These are phyloP conservation scores for Heteromeles arbutifolia DNA, from an alignment of 306 rosid genomes.

Conservation along the genomic window DNA sequence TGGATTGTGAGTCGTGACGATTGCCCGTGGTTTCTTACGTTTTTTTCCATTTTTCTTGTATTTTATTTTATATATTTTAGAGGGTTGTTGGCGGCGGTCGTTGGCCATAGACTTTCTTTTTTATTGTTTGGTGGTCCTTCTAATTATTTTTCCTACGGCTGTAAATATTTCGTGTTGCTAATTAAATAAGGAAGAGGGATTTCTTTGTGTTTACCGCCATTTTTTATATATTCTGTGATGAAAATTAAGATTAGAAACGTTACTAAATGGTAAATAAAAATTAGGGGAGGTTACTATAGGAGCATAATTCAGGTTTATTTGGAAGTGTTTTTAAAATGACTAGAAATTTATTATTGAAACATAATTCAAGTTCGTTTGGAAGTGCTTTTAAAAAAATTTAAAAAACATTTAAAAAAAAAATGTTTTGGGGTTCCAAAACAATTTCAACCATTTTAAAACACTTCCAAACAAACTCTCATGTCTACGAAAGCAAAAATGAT, in stretches of 20 bases:
- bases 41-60: background rate
- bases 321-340: too few species aligned
- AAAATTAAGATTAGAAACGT: background rate
- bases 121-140: background rate
- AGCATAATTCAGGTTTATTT: too few species aligned
- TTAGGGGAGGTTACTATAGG: background rate
- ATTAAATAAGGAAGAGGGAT: conserved; percentile 1
- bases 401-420: too few species aligned
- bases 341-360: too few species aligned
- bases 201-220: background rate
- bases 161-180: conserved; percentile 11
- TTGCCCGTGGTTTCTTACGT: background rate
- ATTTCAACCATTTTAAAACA: too few species aligned
- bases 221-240: background rate
- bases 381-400: too few species aligned
- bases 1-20: conserved; percentile 1
- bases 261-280: too few species aligned
- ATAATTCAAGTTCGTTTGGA: too few species aligned
- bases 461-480: too few species aligned
- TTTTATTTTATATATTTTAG: background rate
- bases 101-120: conserved; percentile 11
- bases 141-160: conserved; percentile 10
- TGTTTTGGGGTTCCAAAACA: too few species aligned
- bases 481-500: too few species aligned
- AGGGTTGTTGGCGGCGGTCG: conserved; percentile 19